These are phyloP conservation scores for Penicillium chermesinum DNA, from an alignment of 495 filamentous ascomycete genomes.

Conservation along the genomic window DNA sequence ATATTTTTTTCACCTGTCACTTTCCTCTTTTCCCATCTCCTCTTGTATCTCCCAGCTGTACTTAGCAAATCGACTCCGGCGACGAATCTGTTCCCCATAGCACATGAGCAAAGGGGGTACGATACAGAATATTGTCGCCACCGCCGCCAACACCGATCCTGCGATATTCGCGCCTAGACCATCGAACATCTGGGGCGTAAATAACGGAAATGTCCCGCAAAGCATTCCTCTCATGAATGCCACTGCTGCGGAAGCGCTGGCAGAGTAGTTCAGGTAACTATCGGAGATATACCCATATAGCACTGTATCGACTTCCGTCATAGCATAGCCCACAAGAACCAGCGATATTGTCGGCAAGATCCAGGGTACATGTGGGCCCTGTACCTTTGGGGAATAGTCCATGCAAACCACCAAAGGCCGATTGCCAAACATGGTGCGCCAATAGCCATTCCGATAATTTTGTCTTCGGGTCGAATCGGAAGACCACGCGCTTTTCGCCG, in stretches of 20 bases:
- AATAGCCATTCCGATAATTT: constrained; percentile 42
- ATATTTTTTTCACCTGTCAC: constrained; percentile 4
- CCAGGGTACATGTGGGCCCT: constrained; percentile 28
- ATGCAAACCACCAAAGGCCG: constrained; percentile 49
- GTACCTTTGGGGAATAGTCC: constrained; percentile 43
- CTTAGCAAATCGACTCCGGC: constrained; percentile 43
- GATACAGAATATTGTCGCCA: constrained; percentile 43
- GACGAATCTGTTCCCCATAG: constrained; percentile 39
- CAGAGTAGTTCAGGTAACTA: constrained; percentile 47
- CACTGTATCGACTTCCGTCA: constrained; percentile 46
- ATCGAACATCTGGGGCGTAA: constrained; percentile 41
- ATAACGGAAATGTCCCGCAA: constrained; percentile 43
- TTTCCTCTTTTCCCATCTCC: constrained; percentile 27
- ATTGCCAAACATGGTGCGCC: constrained; percentile 42
- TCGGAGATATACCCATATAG: constrained; percentile 51
- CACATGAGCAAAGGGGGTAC: constrained; percentile 39
- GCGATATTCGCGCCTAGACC: constrained; percentile 41
- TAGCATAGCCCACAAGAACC: constrained; percentile 43
- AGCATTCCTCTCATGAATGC: constrained; percentile 41
- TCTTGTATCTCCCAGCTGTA: constrained; percentile 38
- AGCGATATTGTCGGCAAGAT: constrained; percentile 38
- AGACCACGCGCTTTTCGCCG: constrained; percentile 19
- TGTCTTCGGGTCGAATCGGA: constrained; percentile 43
- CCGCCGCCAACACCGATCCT: constrained; percentile 37
- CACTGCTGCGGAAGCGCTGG: constrained; percentile 47